These are phyloP conservation scores for Rhizophagus sp. DNA, from an alignment of 192 early-diverging fungal species.

Conservation along the genomic window DNA sequence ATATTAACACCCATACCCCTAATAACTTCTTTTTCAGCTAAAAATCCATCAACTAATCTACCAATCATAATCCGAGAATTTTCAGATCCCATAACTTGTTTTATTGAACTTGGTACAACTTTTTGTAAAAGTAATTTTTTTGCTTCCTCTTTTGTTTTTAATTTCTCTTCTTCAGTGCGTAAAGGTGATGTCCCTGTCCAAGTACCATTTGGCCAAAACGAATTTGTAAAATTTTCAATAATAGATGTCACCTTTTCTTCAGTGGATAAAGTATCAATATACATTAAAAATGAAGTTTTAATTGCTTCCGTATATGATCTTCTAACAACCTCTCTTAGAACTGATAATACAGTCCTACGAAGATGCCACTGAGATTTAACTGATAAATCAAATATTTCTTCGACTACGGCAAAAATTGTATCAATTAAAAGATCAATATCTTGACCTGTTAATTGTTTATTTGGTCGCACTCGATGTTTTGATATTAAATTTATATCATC, in stretches of 20 bases:
- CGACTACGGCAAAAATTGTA: conserved; percentile 17
- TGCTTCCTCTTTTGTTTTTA: conserved; percentile 17
- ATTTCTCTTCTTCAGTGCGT: conserved; percentile 26
- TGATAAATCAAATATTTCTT: conserved; percentile 31
- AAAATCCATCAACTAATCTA: conserved; percentile 25
- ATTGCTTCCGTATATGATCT: conserved; percentile 20
- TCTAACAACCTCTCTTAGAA: conserved; percentile 13
- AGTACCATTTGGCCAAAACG: conserved; percentile 24
- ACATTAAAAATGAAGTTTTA: neutral
- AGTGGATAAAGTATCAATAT: neutral
- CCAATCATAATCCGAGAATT: conserved; percentile 18
- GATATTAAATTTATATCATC: neutral
- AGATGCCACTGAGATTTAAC: conserved; percentile 29
- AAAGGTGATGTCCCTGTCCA: neutral
- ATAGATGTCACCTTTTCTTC: conserved; percentile 5
- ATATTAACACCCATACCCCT: conserved; percentile 21
- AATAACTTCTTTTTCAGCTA: conserved; percentile 20
- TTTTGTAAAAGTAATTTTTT: conserved; percentile 24
- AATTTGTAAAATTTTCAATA: conserved; percentile 15
- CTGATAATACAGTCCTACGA: conserved; percentile 22
- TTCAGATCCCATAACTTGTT: conserved; percentile 25
- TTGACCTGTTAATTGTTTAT: conserved; percentile 22
- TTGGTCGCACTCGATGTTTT: conserved; percentile 3
- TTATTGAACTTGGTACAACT: conserved; percentile 16
- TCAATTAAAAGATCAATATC: conserved; percentile 26